Percentiles rank a stretch among this genome's conserved stretches.
Conservation (phyloP, 1,284 basidiomycete genomes). For the Microbotryum violaceum region DNA sequence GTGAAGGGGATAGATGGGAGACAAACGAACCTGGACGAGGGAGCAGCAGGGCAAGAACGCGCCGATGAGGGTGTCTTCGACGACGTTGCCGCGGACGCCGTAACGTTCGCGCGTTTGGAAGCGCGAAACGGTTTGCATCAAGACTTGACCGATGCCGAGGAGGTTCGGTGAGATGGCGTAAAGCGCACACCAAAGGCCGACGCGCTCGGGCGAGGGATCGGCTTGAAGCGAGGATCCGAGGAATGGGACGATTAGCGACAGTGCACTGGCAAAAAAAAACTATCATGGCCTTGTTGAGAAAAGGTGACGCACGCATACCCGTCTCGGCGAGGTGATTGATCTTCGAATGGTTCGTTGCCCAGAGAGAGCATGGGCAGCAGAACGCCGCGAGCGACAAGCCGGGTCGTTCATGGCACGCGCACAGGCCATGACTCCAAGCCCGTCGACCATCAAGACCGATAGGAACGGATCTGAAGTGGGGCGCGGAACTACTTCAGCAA, state of each 20-base stretch:
- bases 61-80: conserved; percentile 26
- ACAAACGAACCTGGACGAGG: background rate
- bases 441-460: conserved; percentile 25
- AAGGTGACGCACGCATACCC: conserved; percentile 12
- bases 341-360: conserved; percentile 14
- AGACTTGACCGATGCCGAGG: conserved; percentile 22
- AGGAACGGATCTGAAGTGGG: background rate
- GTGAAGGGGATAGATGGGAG: background rate
- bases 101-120: conserved; percentile 24
- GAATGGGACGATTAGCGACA: background rate
- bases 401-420: conserved; percentile 15
- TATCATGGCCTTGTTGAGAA: background rate
- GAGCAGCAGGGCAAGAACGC: background rate
- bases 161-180: conserved; percentile 24
- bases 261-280: background rate
- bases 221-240: conserved; percentile 4
- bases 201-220: conserved; percentile 5
- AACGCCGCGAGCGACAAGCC: conserved; percentile 10
- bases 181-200: conserved; percentile 20
- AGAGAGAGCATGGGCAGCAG: conserved; percentile 27
- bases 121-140: conserved; percentile 16
- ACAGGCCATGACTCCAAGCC: conserved; percentile 16
- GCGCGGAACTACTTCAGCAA: background rate
- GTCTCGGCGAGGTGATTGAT: conserved; percentile 10
- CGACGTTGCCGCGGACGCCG: conserved; percentile 20